phyloP scores from a whole-genome alignment of 2,329 filamentous ascomycete genomes.

The Pseudogymnoascus sp. region DNA sequence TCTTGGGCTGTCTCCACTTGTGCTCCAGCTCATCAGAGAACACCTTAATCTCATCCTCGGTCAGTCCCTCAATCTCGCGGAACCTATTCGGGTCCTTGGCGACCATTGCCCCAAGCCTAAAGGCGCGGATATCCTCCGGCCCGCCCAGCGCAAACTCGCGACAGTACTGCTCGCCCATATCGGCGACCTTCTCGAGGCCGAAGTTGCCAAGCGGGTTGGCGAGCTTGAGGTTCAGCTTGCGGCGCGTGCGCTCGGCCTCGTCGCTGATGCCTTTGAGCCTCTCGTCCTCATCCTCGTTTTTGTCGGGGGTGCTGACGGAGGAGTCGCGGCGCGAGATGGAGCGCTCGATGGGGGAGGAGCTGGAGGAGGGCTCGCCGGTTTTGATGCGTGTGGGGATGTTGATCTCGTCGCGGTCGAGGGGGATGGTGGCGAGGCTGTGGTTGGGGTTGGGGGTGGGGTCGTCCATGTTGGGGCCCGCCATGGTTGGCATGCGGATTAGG shows the following conservation, averaged over 20 bases:
- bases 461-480: background rate
- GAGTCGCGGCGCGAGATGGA: background rate
- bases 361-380: background rate
- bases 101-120: constrained; percentile 52
- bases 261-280: background rate
- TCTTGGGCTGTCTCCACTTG: constrained; percentile 61
- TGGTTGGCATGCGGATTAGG: background rate
- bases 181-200: constrained; percentile 42
- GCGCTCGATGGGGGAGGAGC: background rate
- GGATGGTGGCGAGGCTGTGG: background rate
- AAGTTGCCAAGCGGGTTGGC: constrained; percentile 46
- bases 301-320: background rate
- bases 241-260: constrained; percentile 25
- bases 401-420: background rate
- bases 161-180: constrained; percentile 53
- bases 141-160: constrained; percentile 46
- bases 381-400: background rate
- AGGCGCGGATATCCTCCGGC: constrained; percentile 50
- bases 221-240: constrained; percentile 41
- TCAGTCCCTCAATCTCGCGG: constrained; percentile 45
- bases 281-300: background rate
- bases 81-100: constrained; percentile 41
- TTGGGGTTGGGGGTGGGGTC: too few relatives aligned
- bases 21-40: constrained; percentile 55
- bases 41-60: constrained; percentile 48